Evolutionary conservation across 73 alveolate species (phyloP), one percentile per base, ranked within the genome.

Genomic region (Paramecium pentaurelia): DNA sequence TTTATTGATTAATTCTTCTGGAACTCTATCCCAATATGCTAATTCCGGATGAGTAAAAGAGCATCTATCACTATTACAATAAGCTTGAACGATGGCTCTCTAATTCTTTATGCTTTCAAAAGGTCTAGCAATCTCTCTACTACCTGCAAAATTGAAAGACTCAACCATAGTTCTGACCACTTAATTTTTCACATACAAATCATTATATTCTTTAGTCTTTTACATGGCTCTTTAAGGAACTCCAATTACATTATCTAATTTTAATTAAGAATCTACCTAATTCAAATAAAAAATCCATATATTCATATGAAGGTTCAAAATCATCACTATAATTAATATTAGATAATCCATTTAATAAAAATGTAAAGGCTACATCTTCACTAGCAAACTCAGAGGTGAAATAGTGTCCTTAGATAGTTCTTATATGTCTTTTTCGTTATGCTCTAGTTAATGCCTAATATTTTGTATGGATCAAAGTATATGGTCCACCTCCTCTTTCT

Each of bases 401-500:
- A 47, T 80, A 80, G 18, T 80, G 91, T 4, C 91, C 91, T 28
- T 80, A 80, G 28, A 80, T 80, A 8, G 91, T 80, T 44, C 91
- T 40, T 8, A 80, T 80, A 20, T 80, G 91, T 25, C 71, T 34
- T 64, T 80, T 22, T n/a, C 91, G 14, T 27, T 80, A 22, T 27
- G 91, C 91, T 47, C 73, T 80, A 11, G 91, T 80, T 44, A 80
- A 49, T 0, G 91, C 47, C 25, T 80, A 32, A 44, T 80, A 80
- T 80, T 80, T 80, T 1, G 91, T 44, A 45, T 80, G 91, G 14
- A 80, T 80, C 45, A 80, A 47, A 28, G 49, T 64, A 20, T 80
- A 80, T 8, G 91, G 91, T 40, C 91, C 91, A 14, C 91, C 91
- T 44, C 91, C 91, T 80, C 91, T 80, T 49, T 80, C 91, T 80